Percentiles rank a stretch among this genome's conserved stretches.
Evolutionary conservation across 345 rosid genomes (phyloP).

Genomic region (Carallia brachiata): DNA sequence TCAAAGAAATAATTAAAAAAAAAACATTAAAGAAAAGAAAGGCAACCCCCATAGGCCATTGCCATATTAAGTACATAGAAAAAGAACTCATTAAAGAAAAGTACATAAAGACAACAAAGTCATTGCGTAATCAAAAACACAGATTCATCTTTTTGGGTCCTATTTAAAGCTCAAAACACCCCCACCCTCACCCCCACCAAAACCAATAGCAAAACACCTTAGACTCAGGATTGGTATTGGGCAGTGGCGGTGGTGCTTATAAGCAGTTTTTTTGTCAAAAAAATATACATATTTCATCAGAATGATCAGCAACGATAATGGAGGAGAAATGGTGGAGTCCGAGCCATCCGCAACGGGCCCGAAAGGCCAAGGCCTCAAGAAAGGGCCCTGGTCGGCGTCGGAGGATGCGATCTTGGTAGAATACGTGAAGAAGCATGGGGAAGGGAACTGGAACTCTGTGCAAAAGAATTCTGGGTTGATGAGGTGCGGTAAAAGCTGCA

Average conservation of each 20-base stretch:
- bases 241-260: not conserved
- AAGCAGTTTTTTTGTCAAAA: no score
- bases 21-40: not conserved
- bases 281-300: not conserved
- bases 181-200: not conserved
- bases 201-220: not conserved
- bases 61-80: conserved; percentile 1
- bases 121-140: conserved; percentile 8
- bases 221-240: conserved; percentile 1
- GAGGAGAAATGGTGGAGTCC: not conserved
- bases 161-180: conserved; percentile 5
- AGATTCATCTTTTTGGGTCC: not conserved
- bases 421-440: conserved; percentile 68
- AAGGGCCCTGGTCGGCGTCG: conserved; percentile 81
- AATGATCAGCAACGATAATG: conserved; percentile 23
- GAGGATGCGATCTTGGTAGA: conserved; percentile 75
- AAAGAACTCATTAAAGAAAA: conserved; percentile 7
- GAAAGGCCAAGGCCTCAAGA: conserved; percentile 45
- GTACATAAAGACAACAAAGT: not conserved
- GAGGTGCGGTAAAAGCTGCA: conserved; percentile 87
- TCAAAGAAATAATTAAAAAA: not conserved
- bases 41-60: not conserved
- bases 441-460: conserved; percentile 86
- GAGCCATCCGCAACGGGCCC: conserved; percentile 1
- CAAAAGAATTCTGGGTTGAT: conserved; percentile 64